These are phyloP conservation scores for Leccinum subrobustum DNA, from an alignment of 1,284 basidiomycete genomes.

Conservation along the genomic window DNA sequence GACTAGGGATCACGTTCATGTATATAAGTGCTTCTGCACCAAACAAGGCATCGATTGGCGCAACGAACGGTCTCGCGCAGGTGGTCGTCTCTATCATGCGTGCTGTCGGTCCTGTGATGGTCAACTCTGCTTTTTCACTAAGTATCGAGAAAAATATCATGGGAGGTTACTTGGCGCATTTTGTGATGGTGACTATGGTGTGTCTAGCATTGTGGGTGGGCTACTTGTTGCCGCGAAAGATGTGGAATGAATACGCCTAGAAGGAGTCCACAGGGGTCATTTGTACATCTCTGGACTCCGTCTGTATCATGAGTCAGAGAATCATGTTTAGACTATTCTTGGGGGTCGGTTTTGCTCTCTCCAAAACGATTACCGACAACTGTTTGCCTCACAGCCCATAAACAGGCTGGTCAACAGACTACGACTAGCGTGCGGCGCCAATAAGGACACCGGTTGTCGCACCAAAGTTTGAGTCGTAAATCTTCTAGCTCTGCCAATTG, in stretches of 20 bases:
- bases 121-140: constrained; percentile 40
- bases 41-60: constrained; percentile 49
- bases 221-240: constrained; percentile 19
- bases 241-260: constrained; percentile 4
- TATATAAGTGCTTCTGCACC: constrained; percentile 44
- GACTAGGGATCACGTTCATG: constrained; percentile 43
- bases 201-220: constrained; percentile 28
- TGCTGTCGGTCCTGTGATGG: constrained; percentile 52
- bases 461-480: no score
- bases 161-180: constrained; percentile 45
- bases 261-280: no score
- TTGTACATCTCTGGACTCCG: no score
- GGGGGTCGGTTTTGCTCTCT: no score
- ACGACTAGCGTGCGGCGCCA: no score
- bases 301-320: no score
- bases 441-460: no score
- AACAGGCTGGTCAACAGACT: no score
- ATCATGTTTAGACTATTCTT: no score
- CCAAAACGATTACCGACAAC: constrained; percentile 14
- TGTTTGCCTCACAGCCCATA: constrained; percentile 15
- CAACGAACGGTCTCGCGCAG: constrained; percentile 60
- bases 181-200: constrained; percentile 33
- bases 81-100: constrained; percentile 37
- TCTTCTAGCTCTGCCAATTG: no score
- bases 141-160: constrained; percentile 41